Percentiles rank a stretch among this genome's conserved stretches.
Conservation (phyloP, 2,329 filamentous ascomycete species). For the Colletotrichum sp. region DNA sequence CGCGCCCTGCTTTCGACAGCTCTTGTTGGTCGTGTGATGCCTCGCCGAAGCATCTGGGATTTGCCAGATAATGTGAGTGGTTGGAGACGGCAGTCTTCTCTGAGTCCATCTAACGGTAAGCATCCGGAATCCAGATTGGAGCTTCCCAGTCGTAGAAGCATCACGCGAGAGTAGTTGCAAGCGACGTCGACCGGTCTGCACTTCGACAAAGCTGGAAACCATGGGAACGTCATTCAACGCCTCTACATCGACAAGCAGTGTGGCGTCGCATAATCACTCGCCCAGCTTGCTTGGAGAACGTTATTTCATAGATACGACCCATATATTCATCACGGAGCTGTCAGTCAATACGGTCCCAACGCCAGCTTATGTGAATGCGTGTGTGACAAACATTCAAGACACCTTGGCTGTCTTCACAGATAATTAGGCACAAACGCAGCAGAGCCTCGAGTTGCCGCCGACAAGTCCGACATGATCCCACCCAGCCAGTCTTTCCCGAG, state of each 20-base stretch:
- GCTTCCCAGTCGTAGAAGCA: background rate
- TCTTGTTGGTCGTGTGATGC: background rate
- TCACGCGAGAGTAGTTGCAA: background rate
- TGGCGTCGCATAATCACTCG: too few relatives aligned
- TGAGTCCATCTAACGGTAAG: background rate
- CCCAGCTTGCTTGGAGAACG: too few relatives aligned
- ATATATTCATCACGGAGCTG: too few relatives aligned
- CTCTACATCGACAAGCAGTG: too few relatives aligned
- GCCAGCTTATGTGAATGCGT: background rate
- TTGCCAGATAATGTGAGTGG: background rate
- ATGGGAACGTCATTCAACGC: too few relatives aligned
- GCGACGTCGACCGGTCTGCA: background rate
- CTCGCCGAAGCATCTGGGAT: background rate
- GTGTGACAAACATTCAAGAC: background rate
- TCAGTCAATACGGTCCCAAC: background rate
- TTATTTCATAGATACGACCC: too few relatives aligned
- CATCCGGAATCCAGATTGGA: background rate
- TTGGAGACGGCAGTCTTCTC: background rate
- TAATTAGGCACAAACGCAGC: background rate
- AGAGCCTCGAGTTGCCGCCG: background rate
- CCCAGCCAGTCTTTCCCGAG: background rate
- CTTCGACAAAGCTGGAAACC: background rate
- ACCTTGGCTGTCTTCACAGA: background rate
- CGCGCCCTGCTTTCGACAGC: background rate
- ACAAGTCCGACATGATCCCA: background rate